Evolutionary conservation across 441 rosid species (phyloP).

Genomic region (Erodium texanum): DNA sequence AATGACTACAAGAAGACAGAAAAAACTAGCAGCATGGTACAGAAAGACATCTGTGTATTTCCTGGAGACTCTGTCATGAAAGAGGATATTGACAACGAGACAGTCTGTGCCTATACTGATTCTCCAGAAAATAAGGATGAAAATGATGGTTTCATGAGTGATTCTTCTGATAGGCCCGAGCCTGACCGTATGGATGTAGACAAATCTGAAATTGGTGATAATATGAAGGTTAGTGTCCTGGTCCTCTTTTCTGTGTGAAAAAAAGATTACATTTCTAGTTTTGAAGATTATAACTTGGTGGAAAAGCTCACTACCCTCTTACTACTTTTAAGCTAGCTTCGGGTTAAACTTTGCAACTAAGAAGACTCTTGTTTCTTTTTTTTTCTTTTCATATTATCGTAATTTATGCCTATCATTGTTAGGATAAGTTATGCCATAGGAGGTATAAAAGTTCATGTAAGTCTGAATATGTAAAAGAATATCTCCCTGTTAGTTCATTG

Average conservation of each 20-base stretch:
- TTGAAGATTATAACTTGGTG: background rate
- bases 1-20: constrained; percentile 16
- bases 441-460: background rate
- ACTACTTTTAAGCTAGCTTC: constrained; percentile 3
- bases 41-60: constrained; percentile 8
- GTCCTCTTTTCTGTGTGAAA: background rate
- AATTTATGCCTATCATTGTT: background rate
- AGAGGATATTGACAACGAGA: constrained; percentile 12
- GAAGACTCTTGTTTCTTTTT: background rate
- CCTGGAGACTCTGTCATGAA: constrained; percentile 1
- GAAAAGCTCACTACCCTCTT: background rate
- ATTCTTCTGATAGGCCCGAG: constrained; percentile 10
- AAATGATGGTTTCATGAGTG: constrained; percentile 9
- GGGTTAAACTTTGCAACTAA: background rate
- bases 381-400: background rate
- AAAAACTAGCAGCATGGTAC: constrained; percentile 11
- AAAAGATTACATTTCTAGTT: background rate
- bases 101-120: background rate
- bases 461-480: background rate
- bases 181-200: constrained; percentile 15
- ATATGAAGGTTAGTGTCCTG: constrained; percentile 17
- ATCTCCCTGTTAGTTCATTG: constrained; percentile 1
- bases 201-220: constrained; percentile 6
- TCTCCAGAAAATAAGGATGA: constrained; percentile 17
- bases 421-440: background rate